Evolutionary conservation across 2,329 filamentous ascomycete genomes (phyloP), one percentile per base, ranked within the genome.

Genomic region (Sporothrix pseudoabietina): DNA sequence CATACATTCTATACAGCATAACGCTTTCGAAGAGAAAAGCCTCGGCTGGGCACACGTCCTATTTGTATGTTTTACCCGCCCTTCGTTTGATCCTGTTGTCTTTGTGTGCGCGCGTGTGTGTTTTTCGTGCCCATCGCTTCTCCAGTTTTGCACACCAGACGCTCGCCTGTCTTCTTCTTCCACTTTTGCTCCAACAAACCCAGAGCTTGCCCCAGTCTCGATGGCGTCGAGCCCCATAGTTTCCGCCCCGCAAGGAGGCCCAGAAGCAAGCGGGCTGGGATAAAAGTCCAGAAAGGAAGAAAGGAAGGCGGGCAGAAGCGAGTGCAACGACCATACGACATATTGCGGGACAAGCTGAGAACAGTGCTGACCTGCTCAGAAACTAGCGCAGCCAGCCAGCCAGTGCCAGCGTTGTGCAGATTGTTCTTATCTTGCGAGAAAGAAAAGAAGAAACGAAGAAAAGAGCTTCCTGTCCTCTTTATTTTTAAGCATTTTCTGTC

Each of bases 311-410:
- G 55, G 30, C 55, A 39, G 55, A 59, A 59, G 55, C 30, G 55
- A 59, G 55, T 59, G 55, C 55, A 59, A 59, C 55, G 61, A 39
- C 39, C 39, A 30, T 65, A 26, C 26, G 26, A 26, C 26, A 2
- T 26, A 47, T 26, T 65, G n/a, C 35, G n/a, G 59, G 35, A 65
- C 59, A 63, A 44, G 44, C 35, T 6, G 19, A 65, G 19, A 65
- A 65, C 59, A 65, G 59, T 65, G 59, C 19, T 44, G 35, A 44
- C 59, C n/a, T 65, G 59, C 35, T 44, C 44, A 19, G 44, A 41
- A 65, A 44, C 59, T 65, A 65, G 59, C 59, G 59, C 59, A 65
- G n/a, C 59, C n/a, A 49, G 44, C 14, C n/a, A 49, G 14, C 14
- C n/a, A 41, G 59, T 65, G 35, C 35, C 2, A 63, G 32, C 30